phyloP scores from a whole-genome alignment of 1,139 yeast genomes.

The Saccharomyces pastorianus region DNA sequence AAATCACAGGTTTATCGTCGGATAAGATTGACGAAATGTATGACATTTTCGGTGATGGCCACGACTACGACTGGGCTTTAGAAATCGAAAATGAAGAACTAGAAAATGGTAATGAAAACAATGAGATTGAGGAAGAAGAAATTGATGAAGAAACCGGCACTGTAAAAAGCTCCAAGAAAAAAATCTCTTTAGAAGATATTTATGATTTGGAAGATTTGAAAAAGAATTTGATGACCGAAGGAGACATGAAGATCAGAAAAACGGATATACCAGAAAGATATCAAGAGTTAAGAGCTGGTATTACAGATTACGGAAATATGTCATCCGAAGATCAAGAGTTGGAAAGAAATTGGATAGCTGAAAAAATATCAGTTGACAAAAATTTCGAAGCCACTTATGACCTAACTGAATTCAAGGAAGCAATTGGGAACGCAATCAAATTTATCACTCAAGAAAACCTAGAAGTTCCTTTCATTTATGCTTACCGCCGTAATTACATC shows the following conservation, averaged over 20 bases:
- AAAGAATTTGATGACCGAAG: slow-evolving; percentile 85
- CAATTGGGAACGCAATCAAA: slow-evolving; percentile 59
- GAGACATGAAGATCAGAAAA: slow-evolving; percentile 78
- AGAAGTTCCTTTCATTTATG: slow-evolving; percentile 94
- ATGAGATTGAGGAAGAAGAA: slow-evolving; percentile 36
- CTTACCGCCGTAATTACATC: slow-evolving; percentile 81
- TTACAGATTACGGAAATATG: slow-evolving; percentile 56
- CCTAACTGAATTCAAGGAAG: too few relatives aligned
- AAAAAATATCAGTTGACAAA: slow-evolving; percentile 39
- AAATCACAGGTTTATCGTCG: slow-evolving; percentile 73
- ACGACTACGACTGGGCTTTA: slow-evolving; percentile 95
- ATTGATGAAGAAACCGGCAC: slow-evolving; percentile 40
- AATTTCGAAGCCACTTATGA: too few relatives aligned
- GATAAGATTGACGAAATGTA: slow-evolving; percentile 88
- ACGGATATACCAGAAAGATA: slow-evolving; percentile 89
- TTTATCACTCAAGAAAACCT: slow-evolving; percentile 69
- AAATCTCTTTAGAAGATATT: slow-evolving; percentile 70
- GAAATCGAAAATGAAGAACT: slow-evolving; percentile 72
- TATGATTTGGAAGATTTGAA: slow-evolving; percentile 91
- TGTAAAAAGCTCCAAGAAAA: slow-evolving; percentile 38
- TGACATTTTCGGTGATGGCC: slow-evolving; percentile 96
- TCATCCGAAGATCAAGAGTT: slow-evolving; percentile 57
- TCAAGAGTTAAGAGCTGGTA: slow-evolving; percentile 61
- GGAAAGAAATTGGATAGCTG: slow-evolving; percentile 76
- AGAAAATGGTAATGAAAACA: slow-evolving; percentile 33